Evolutionary conservation across 1,284 basidiomycete genomes (phyloP), one percentile per base, ranked within the genome.

Genomic region (Salmacisia buchloeana): DNA sequence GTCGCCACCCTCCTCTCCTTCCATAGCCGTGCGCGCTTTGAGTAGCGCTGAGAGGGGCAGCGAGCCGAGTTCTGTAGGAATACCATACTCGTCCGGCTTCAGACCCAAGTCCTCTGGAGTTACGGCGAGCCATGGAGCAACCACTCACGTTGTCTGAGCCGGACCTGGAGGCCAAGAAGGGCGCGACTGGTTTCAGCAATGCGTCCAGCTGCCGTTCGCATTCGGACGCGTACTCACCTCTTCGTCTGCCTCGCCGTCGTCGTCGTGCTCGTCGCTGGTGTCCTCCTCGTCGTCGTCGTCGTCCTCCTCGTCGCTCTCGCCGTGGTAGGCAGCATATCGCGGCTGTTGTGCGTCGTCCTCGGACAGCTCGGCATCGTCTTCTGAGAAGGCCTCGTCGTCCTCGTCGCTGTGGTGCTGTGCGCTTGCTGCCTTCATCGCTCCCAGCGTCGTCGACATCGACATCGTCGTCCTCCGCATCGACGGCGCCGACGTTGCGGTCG

Each of bases 311-410:
- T 43, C 41, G 18, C 41, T 43, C 41, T 43, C 41, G 18, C 41
- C 41, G 23, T 43, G 41, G 23, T 43, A 43, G 7, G 41, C 41
- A 43, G 41, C 41, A 21, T 43, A 43, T 18, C 41, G 10, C 23
- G 41, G 41, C 41, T 43, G 18, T 12, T 15, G 41, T 21, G 82
- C 83, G 13, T 83, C 82, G 6, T 83, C 81, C 45, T 82, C 83
- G n/a, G n/a, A n/a, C n/a, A n/a, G n/a, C n/a, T n/a, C n/a, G 21
- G 75, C 76, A 4, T 70, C 81, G 39, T 86, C 69, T 13, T 43
- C 65, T 36, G 39, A 59, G 6, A 58, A 59, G 35, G 68, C 43
- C 25, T 46, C 41, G 18, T 43, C 41, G 12, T 43, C 41, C 41
- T 43, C 12, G 6, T 43, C 41, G 18, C 23, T 21, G 18, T 43